These are phyloP conservation scores for Actinidia chinensis DNA, from an alignment of 179 eudicot genomes.

Conservation along the genomic window DNA sequence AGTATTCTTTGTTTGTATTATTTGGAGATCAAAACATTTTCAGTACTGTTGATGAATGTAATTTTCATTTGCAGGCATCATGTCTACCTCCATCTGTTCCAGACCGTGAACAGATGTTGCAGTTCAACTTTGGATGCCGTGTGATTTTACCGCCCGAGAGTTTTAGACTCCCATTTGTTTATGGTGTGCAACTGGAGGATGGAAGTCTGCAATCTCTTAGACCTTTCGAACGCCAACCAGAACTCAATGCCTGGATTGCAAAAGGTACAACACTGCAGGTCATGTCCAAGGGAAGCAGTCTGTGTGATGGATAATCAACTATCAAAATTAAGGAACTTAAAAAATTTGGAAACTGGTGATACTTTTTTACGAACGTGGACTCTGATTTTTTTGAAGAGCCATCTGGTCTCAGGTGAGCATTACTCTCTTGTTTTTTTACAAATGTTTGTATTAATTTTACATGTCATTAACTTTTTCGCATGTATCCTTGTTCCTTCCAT, in stretches of 20 bases:
- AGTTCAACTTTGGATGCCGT: constrained; percentile 68
- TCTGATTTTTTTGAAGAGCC: constrained; percentile 8
- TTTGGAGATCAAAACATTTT: not conserved
- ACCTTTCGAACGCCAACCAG: constrained; percentile 77
- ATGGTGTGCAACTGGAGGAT: constrained; percentile 64
- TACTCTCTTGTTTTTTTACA: not conserved
- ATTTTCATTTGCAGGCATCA: constrained; percentile 54
- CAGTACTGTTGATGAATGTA: not conserved
- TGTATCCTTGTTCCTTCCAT: not conserved
- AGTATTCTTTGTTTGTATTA: not conserved
- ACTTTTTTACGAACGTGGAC: constrained; percentile 1
- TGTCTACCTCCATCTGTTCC: constrained; percentile 47
- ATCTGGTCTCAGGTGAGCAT: constrained; percentile 20
- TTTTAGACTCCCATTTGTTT: constrained; percentile 87
- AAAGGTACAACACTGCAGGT: constrained; percentile 69
- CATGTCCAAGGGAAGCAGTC: constrained; percentile 47
- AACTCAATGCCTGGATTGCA: constrained; percentile 74
- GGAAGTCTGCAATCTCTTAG: constrained; percentile 58
- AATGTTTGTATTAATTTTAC: not conserved
- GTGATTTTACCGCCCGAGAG: constrained; percentile 94
- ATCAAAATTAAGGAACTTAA: constrained; percentile 1
- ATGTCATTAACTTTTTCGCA: not conserved
- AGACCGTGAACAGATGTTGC: constrained; percentile 56
- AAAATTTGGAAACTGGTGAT: constrained; percentile 11
- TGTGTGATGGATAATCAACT: constrained; percentile 20